Conservation (phyloP, 78 protist species). For the Protostelium mycophagum region DNA sequence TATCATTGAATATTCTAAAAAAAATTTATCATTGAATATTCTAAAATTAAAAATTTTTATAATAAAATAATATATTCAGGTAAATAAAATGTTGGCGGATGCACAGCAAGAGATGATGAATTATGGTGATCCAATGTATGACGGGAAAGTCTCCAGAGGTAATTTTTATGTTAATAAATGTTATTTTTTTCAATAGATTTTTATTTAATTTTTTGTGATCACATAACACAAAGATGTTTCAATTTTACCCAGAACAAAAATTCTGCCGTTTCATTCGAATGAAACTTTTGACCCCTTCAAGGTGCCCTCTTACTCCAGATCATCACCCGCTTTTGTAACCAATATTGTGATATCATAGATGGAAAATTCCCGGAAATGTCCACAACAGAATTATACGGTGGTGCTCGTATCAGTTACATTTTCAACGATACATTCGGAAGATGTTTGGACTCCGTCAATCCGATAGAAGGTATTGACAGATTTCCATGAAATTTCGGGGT, state of each 20-base stretch:
- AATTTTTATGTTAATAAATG: not conserved
- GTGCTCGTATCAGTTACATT: constrained; percentile 92
- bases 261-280: too few species aligned
- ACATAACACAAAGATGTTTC: too few species aligned
- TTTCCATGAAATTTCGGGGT: not conserved
- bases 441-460: constrained; percentile 48
- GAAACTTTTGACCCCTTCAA: too few species aligned
- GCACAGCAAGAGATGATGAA: constrained; percentile 31
- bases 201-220: too few species aligned
- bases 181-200: not conserved
- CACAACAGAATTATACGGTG: constrained; percentile 74
- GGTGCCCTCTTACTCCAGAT: constrained; percentile 78
- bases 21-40: too few species aligned
- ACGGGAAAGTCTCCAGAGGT: constrained; percentile 3
- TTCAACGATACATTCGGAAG: constrained; percentile 73
- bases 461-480: constrained; percentile 29
- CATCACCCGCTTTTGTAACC: constrained; percentile 49
- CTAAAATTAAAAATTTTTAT: too few species aligned
- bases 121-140: constrained; percentile 72
- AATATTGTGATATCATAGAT: constrained; percentile 65
- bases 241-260: too few species aligned
- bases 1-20: not conserved
- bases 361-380: constrained; percentile 60
- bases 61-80: not conserved
- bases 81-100: constrained; percentile 33